Conservation (phyloP, 345 rosid species). For the Sisymbrium irio region DNA sequence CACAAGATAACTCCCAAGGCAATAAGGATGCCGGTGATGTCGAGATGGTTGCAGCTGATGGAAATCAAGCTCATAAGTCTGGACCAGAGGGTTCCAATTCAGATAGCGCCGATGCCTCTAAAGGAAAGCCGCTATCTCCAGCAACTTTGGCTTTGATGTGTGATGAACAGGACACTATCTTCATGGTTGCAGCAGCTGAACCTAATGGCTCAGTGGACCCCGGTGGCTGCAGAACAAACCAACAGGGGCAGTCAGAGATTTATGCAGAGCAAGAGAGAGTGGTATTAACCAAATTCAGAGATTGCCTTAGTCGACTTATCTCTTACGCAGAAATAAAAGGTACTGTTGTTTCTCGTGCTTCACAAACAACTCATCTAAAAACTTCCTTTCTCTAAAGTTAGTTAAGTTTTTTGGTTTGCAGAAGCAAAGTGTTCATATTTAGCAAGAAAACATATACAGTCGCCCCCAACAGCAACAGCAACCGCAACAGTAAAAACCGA, state of each 20-base stretch:
- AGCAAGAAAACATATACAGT: conserved; percentile 60
- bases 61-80: conserved; percentile 51
- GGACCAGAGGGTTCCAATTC: conserved; percentile 47
- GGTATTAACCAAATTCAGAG: conserved; percentile 72
- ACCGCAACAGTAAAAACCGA: conserved; percentile 44
- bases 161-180: conserved; percentile 88
- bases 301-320: conserved; percentile 82
- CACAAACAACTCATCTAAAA: neutral
- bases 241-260: conserved; percentile 57
- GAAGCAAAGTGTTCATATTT: conserved; percentile 69
- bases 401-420: conserved; percentile 34
- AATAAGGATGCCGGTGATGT: conserved; percentile 40
- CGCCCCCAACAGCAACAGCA: conserved; percentile 40
- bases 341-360: neutral
- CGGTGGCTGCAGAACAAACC: conserved; percentile 46
- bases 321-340: conserved; percentile 88
- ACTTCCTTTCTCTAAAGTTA: neutral
- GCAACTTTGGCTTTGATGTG: conserved; percentile 99
- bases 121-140: conserved; percentile 88
- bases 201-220: conserved; percentile 52
- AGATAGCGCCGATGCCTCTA: conserved; percentile 58
- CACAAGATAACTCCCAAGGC: conserved; percentile 49
- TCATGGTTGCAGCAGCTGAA: conserved; percentile 67
- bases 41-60: conserved; percentile 49
- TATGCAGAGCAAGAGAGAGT: conserved; percentile 84